Conservation (phyloP, 1,284 basidiomycete species). For the Trametes hirsuta region DNA sequence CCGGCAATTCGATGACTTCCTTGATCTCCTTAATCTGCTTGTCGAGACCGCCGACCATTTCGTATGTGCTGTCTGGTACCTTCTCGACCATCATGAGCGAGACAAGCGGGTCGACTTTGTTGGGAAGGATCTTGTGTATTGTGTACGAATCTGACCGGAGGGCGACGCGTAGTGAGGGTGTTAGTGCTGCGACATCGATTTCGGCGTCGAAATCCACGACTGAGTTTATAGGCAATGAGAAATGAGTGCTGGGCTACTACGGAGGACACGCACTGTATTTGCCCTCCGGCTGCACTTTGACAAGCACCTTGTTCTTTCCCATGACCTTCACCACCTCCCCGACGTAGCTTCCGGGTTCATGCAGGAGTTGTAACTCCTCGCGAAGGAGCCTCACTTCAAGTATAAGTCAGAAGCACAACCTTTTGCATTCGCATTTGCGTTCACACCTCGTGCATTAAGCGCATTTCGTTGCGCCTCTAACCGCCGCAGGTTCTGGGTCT, state of each 20-base stretch:
- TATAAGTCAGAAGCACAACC: not conserved
- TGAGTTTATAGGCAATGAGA: constrained; percentile 34
- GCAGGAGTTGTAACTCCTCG: constrained; percentile 93
- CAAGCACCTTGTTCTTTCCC: constrained; percentile 98
- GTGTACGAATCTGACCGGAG: constrained; percentile 96
- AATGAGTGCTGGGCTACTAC: too few species aligned
- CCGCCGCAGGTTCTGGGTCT: constrained; percentile 94
- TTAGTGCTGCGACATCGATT: constrained; percentile 83
- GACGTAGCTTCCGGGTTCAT: constrained; percentile 97
- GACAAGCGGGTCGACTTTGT: constrained; percentile 94
- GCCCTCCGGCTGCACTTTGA: constrained; percentile 98
- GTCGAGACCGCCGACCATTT: constrained; percentile 99
- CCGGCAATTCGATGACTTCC: constrained; percentile 97
- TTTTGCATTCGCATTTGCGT: not conserved
- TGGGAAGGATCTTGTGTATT: constrained; percentile 92
- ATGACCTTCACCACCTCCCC: constrained; percentile 98
- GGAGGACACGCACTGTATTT: constrained; percentile 80
- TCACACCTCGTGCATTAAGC: constrained; percentile 87
- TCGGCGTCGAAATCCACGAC: constrained; percentile 94
- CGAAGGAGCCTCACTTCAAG: constrained; percentile 79
- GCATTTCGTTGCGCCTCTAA: constrained; percentile 97
- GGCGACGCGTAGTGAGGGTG: constrained; percentile 90
- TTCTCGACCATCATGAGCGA: constrained; percentile 99
- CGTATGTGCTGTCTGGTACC: constrained; percentile 98
- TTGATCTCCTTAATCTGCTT: constrained; percentile 99